Evolutionary conservation across 75 land plant species (phyloP).

Genomic region (Sequoia sempervirens): DNA sequence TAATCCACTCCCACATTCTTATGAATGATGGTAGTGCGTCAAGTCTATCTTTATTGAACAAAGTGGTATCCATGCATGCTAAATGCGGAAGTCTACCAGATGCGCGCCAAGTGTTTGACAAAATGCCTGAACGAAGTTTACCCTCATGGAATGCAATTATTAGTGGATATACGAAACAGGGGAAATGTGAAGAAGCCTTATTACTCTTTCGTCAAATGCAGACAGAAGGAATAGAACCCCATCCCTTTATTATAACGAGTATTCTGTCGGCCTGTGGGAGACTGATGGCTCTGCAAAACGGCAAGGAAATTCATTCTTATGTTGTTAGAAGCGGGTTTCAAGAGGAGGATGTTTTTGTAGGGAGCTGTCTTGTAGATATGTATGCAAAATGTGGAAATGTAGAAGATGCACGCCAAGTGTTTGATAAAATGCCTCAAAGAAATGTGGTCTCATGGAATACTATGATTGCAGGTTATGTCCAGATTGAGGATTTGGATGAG

Average conservation of each 20-base stretch:
- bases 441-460: constrained; percentile 57
- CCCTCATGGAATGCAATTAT: constrained; percentile 28
- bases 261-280: constrained; percentile 14
- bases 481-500: constrained; percentile 33
- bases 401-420: constrained; percentile 32
- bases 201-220: constrained; percentile 16
- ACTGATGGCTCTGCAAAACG: constrained; percentile 13
- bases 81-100: constrained; percentile 18
- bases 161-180: constrained; percentile 9
- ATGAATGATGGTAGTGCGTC: not conserved
- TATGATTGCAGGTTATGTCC: constrained; percentile 52
- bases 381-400: constrained; percentile 33
- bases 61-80: constrained; percentile 14
- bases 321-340: constrained; percentile 4
- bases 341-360: constrained; percentile 19
- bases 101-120: constrained; percentile 27
- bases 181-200: constrained; percentile 17
- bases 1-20: constrained; percentile 19
- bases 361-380: constrained; percentile 56
- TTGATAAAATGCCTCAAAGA: constrained; percentile 28
- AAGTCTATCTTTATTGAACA: constrained; percentile 6
- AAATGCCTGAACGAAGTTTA: constrained; percentile 13
- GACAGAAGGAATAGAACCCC: constrained; percentile 13
- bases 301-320: constrained; percentile 15
- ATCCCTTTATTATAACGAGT: constrained; percentile 11